Percentiles rank a stretch among this genome's conserved stretches.
Conservation (phyloP, 2,329 filamentous ascomycete species). For the Sporothrix protearum region DNA sequence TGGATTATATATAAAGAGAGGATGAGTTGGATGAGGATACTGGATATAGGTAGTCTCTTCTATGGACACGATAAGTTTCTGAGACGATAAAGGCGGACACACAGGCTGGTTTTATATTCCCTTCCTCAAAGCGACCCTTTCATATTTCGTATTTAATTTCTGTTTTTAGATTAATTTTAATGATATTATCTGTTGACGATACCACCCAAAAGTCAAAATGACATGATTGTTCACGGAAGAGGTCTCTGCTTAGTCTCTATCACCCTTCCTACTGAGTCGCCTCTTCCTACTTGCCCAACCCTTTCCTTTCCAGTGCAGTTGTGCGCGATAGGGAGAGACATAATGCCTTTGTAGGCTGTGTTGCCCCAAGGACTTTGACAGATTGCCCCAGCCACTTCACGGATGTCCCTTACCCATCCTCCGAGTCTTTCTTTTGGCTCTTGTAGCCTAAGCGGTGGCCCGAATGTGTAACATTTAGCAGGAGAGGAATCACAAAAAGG, state of each 20-base stretch:
- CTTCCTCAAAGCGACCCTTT: background rate
- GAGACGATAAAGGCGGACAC: background rate
- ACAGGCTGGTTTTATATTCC: background rate
- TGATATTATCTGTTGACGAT: background rate
- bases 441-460: background rate
- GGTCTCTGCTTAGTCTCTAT: background rate
- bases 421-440: too few species aligned
- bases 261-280: background rate
- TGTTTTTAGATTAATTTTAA: background rate
- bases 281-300: background rate
- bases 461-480: background rate
- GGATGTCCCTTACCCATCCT: background rate
- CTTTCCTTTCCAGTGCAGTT: background rate
- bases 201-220: background rate
- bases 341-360: background rate
- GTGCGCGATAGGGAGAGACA: background rate
- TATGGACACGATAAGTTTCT: background rate
- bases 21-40: background rate
- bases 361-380: background rate
- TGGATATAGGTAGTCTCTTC: background rate
- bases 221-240: background rate
- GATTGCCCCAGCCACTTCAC: background rate
- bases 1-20: background rate
- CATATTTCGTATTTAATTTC: background rate
- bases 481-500: background rate